These are phyloP conservation scores for Globisporangium splendens DNA, from an alignment of 352 stramenopile genomes.

Conservation along the genomic window DNA sequence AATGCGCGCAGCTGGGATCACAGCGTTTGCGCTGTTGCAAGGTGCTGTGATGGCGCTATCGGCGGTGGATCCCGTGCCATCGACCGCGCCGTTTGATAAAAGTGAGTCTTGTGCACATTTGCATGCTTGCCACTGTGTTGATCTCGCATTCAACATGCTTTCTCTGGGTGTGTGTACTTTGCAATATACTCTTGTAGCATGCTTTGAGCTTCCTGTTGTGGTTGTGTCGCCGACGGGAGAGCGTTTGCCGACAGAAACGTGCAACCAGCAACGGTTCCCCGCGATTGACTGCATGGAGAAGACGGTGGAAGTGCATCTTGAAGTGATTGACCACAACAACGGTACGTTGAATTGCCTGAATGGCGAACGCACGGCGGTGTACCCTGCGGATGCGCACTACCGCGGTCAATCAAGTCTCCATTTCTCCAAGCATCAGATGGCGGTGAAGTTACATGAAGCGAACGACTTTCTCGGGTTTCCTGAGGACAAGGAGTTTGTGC, in stretches of 20 bases:
- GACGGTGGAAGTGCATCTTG: conserved; percentile 39
- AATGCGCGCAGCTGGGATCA: background rate
- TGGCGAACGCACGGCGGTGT: conserved; percentile 31
- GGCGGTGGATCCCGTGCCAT: background rate
- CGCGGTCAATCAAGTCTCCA: conserved; percentile 74
- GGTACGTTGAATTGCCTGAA: conserved; percentile 58
- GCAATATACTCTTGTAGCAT: conserved; percentile 17
- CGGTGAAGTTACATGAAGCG: conserved; percentile 50
- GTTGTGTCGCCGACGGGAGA: conserved; percentile 50
- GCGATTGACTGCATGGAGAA: conserved; percentile 67
- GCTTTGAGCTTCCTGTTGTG: conserved; percentile 69
- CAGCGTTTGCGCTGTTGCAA: background rate
- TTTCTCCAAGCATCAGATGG: conserved; percentile 78
- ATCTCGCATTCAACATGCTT: too few species aligned
- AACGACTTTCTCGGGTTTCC: conserved; percentile 54
- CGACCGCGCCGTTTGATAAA: background rate
- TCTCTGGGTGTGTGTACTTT: background rate
- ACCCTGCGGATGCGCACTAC: conserved; percentile 63
- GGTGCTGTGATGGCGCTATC: background rate
- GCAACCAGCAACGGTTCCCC: conserved; percentile 67
- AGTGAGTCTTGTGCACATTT: background rate
- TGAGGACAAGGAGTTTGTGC: conserved; percentile 60
- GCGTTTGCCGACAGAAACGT: conserved; percentile 63
- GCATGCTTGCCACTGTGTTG: too few species aligned
- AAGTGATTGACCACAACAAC: conserved; percentile 59